Percentiles rank a stretch among this genome's conserved stretches.
These are phyloP conservation scores for Candida rishiriensis DNA, from an alignment of 805 yeast species.

Conservation along the genomic window DNA sequence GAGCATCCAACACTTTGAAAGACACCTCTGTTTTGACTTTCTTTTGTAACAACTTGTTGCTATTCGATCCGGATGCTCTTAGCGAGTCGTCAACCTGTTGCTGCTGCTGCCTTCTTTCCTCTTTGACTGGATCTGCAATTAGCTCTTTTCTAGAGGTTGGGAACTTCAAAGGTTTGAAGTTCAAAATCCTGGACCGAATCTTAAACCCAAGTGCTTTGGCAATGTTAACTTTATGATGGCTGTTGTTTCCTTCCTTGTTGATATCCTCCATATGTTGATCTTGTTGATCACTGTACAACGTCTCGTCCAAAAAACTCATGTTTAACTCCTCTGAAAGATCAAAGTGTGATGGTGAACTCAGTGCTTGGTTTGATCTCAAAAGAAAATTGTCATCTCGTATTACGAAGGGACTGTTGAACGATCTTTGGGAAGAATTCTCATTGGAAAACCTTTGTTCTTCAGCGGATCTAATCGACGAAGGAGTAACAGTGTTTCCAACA, in stretches of 20 bases:
- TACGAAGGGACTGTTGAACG: conserved; percentile 13
- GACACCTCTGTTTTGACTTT: conserved; percentile 37
- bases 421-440: conserved; percentile 8
- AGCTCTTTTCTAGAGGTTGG: conserved; percentile 7
- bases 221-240: conserved; percentile 34
- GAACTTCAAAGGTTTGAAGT: conserved; percentile 23
- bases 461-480: neutral
- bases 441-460: neutral
- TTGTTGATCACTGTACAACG: neutral
- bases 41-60: conserved; percentile 3
- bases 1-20: conserved; percentile 59
- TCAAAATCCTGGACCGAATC: conserved; percentile 38
- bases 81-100: conserved; percentile 10
- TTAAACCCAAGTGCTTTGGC: conserved; percentile 49
- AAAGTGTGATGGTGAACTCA: neutral
- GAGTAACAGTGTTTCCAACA: conserved; percentile 3
- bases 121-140: conserved; percentile 6
- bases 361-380: conserved; percentile 12
- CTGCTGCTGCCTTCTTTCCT: conserved; percentile 8
- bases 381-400: conserved; percentile 18
- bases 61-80: conserved; percentile 8
- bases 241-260: neutral
- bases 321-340: neutral
- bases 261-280: no score
- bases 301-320: neutral